Base-by-base conservation (phyloP, 495 filamentous ascomycete genomes). In the Penicillium macrosclerotiorum region DNA sequence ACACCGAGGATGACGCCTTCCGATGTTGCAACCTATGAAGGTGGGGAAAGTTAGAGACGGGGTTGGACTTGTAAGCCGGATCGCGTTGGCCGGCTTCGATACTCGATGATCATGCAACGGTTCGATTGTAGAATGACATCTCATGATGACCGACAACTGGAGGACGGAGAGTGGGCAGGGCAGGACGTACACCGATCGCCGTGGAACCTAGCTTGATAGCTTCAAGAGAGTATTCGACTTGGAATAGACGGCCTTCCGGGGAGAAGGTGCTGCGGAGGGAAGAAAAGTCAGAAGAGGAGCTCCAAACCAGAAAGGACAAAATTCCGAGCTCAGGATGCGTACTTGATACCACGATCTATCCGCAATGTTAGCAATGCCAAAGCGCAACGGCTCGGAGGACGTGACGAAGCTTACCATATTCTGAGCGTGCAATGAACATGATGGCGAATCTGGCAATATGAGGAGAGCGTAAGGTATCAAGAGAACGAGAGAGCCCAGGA, bases 171-270 rank as follows among this genome's bases (percentile, higher is more conserved):
- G 35, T 32, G 33, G 18, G 17, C 20, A 46, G 44, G 27, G 52
- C 25, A 45, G 49, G 33, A 71, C 73, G 44, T 83, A 88, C 90
- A 61, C 93, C 93, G 75, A 98, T 98, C 57, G 93, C 93, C 49
- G 93, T 98, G 44, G 88, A 93, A 60, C 93, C 93, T 58, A 97
- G 89, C 73, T 98, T 98, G 81, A 98, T 98, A 68, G 93, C 93
- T 82, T 98, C 93, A 52, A 98, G 87, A 46, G 94, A 97, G 82
- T 98, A 98, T 86, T 98, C 93, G 74, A 98, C 93, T 79, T 98
- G 93, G 83, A 98, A 98, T 69, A 98, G 86, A 75, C 93, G 93
- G 59, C 93, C 93, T 80, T 98, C 93, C 37, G 93, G 93, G 55
- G 93, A 98, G 86, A 98, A 98, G 80, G 93, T 98, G 80, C 91